phyloP scores from a whole-genome alignment of 2,329 filamentous ascomycete genomes.

The Colletotrichum tofieldiae region DNA sequence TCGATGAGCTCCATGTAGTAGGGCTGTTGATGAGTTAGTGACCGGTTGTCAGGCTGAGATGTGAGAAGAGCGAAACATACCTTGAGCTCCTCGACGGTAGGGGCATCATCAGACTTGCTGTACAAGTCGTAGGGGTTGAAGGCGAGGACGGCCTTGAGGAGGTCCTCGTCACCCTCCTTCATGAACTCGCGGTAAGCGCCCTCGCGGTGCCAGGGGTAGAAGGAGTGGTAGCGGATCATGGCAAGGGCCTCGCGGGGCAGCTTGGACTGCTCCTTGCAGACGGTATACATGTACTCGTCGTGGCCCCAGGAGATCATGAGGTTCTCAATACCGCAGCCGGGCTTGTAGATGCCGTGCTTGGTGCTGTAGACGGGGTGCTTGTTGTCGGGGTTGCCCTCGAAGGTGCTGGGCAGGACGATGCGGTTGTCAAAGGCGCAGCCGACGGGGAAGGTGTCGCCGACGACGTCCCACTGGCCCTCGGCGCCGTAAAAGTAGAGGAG shows the following conservation, averaged over 20 bases:
- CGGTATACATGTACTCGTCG: constrained; percentile 89
- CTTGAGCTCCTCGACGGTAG: constrained; percentile 83
- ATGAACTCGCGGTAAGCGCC: constrained; percentile 88
- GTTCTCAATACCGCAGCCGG: constrained; percentile 87
- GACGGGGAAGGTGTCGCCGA: constrained; percentile 88
- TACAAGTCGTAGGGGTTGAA: constrained; percentile 96
- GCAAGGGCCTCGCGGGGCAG: constrained; percentile 87
- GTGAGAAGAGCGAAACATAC: constrained; percentile 1
- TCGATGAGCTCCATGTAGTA: constrained; percentile 62
- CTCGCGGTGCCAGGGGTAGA: constrained; percentile 92
- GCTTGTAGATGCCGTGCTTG: constrained; percentile 84
- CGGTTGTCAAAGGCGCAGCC: constrained; percentile 81
- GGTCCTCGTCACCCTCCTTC: constrained; percentile 84
- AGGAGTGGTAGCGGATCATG: constrained; percentile 95
- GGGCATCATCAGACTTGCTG: constrained; percentile 89
- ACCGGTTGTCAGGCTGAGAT: background rate
- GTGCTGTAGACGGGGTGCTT: constrained; percentile 81
- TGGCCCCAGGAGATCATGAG: constrained; percentile 94
- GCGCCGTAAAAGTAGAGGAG: constrained; percentile 86
- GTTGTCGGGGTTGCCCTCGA: constrained; percentile 82
- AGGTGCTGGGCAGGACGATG: constrained; percentile 87
- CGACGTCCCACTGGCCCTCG: constrained; percentile 94
- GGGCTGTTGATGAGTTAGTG: constrained; percentile 46
- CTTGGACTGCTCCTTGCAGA: constrained; percentile 85
- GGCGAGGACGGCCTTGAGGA: constrained; percentile 85